Conservation (phyloP, 2,329 filamentous ascomycete genomes). For the Alternaria arbusti region DNA sequence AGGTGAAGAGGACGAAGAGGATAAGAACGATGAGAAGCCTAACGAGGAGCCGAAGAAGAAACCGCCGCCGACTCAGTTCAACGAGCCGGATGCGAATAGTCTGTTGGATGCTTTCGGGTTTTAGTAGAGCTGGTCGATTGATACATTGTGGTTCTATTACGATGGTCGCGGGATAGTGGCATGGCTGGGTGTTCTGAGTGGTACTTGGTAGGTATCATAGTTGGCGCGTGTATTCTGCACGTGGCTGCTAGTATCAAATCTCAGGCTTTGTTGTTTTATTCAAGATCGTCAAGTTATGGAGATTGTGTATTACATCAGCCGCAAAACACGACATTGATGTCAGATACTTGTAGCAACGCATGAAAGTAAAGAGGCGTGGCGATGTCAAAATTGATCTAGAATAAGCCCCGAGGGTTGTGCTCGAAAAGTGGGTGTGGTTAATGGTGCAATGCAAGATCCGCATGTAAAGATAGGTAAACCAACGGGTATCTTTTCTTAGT, state of each 20-base stretch:
- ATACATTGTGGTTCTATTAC: neutral
- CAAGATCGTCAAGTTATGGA: neutral
- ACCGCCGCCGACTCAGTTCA: constrained; percentile 76
- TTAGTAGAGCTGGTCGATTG: constrained; percentile 49
- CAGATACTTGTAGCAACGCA: too few relatives aligned
- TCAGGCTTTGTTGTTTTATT: neutral
- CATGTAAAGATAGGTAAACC: neutral
- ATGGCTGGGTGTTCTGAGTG: neutral
- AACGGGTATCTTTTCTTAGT: neutral
- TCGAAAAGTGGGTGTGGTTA: too few relatives aligned
- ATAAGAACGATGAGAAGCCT: constrained; percentile 39
- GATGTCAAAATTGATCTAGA: too few relatives aligned
- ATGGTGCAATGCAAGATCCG: too few relatives aligned
- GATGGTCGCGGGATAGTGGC: neutral
- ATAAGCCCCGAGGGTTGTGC: too few relatives aligned
- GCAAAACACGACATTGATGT: too few relatives aligned
- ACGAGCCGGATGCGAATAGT: constrained; percentile 90
- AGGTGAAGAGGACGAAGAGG: constrained; percentile 47
- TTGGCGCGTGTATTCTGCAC: neutral
- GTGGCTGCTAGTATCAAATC: neutral
- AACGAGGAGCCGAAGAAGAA: constrained; percentile 54
- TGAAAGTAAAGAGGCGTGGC: too few relatives aligned
- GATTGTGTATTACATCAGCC: too few relatives aligned
- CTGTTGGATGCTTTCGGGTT: constrained; percentile 94
- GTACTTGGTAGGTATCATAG: neutral